These are phyloP conservation scores for Huntiella moniliformis DNA, from an alignment of 2,329 filamentous ascomycete species.

Conservation along the genomic window DNA sequence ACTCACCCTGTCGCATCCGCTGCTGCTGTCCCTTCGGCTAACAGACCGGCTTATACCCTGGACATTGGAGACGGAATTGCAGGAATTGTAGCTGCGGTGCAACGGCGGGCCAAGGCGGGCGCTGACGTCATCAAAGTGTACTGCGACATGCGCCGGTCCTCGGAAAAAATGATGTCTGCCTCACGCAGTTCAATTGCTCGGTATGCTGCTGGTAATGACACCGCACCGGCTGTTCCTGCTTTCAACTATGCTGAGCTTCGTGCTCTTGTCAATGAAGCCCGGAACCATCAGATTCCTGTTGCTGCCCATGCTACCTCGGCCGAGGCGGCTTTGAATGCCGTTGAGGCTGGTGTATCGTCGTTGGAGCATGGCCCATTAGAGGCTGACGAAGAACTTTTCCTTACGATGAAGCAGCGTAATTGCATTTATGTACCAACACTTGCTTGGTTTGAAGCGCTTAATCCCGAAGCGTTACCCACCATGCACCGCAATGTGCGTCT, in stretches of 20 bases:
- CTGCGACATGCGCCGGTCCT: constrained; percentile 19
- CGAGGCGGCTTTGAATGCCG: constrained; percentile 26
- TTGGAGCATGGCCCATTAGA: constrained; percentile 27
- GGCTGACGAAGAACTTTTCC: constrained; percentile 22
- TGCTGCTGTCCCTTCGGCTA: constrained; percentile 29
- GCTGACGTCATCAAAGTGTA: constrained; percentile 34
- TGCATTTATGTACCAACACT: constrained; percentile 35
- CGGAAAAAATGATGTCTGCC: too few relatives aligned
- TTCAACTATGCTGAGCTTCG: constrained; percentile 32
- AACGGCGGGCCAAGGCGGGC: constrained; percentile 27
- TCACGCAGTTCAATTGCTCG: constrained; percentile 21
- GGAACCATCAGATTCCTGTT: constrained; percentile 22
- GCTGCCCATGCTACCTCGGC: constrained; percentile 24
- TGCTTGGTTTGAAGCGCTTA: constrained; percentile 23
- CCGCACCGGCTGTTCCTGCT: constrained; percentile 22
- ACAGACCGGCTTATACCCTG: constrained; percentile 20
- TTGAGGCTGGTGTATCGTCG: constrained; percentile 26
- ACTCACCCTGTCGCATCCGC: constrained; percentile 31
- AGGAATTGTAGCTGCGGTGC: constrained; percentile 26
- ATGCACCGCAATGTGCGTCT: constrained; percentile 23
- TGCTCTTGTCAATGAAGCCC: constrained; percentile 29
- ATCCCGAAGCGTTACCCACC: constrained; percentile 15
- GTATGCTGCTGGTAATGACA: constrained; percentile 16
- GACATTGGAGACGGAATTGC: constrained; percentile 29
- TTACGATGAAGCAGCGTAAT: constrained; percentile 24